Conservation (phyloP, 768 basidiomycete genomes). For the Auricularia sp. region DNA sequence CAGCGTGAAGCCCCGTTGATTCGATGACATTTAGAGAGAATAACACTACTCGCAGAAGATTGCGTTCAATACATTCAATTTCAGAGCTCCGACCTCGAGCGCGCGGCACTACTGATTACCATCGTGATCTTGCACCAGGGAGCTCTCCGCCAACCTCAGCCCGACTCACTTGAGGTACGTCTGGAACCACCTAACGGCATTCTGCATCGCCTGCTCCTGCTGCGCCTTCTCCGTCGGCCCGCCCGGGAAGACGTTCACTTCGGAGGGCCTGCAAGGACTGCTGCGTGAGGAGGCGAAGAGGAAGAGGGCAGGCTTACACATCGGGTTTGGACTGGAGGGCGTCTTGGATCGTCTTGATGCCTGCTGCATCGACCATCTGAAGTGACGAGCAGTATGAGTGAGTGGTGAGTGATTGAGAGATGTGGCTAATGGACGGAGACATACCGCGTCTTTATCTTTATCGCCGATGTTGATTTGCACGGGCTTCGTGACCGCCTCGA, state of each 20-base stretch:
- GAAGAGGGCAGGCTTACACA: background rate
- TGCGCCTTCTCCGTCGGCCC: constrained; percentile 16
- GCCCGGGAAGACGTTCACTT: constrained; percentile 11
- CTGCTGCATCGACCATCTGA: background rate
- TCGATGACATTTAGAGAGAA: no score
- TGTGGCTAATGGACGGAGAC: background rate
- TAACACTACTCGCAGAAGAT: no score
- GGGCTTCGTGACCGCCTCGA: constrained; percentile 17
- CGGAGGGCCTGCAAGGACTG: constrained; percentile 7
- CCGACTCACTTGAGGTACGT: constrained; percentile 5
- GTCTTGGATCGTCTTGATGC: background rate
- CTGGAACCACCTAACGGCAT: constrained; percentile 16
- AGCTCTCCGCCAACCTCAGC: background rate
- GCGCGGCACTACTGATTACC: no score
- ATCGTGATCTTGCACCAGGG: no score
- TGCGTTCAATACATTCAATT: no score
- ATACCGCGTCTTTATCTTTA: constrained; percentile 16
- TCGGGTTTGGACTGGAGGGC: background rate
- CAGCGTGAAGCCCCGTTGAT: no score
- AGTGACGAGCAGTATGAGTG: background rate
- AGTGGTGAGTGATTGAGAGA: background rate
- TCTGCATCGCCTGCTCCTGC: constrained; percentile 19
- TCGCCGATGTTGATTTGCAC: constrained; percentile 19
- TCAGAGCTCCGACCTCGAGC: no score
- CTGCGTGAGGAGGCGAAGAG: background rate